Conservation (phyloP, 2,329 filamentous ascomycete species). For the Aspergillus novoparasiticus region DNA sequence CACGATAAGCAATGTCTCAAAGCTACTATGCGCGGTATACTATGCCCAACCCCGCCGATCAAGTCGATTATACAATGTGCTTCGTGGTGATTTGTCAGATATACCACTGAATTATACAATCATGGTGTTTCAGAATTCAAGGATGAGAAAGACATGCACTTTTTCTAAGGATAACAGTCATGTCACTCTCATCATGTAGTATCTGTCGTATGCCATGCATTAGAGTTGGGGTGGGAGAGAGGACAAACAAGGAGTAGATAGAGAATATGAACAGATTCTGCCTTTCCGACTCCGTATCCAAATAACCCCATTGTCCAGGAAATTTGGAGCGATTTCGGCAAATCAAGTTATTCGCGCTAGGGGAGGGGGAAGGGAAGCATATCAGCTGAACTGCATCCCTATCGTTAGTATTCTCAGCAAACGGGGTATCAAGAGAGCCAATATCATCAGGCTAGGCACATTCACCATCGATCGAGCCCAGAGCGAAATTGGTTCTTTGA, state of each 20-base stretch:
- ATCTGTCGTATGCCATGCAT: background rate
- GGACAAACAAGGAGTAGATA: background rate
- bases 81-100: background rate
- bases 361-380: background rate
- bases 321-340: background rate
- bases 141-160: background rate
- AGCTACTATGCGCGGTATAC: background rate
- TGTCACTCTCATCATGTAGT: background rate
- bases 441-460: background rate
- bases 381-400: background rate
- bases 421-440: background rate
- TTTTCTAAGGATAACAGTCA: background rate
- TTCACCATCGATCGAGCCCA: conserved; percentile 9
- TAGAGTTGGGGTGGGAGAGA: background rate
- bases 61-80: background rate
- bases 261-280: background rate
- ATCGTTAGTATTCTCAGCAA: background rate
- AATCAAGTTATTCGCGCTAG: background rate
- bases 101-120: background rate
- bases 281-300: too few species aligned
- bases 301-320: background rate
- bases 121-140: background rate
- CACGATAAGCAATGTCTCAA: background rate
- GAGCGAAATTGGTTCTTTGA: conserved; percentile 2
- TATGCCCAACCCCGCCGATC: background rate